A percentile compares a stretch with the other conserved stretches of the same genome.
These are phyloP conservation scores for Russula sp. DNA, from an alignment of 768 basidiomycete genomes.

Conservation along the genomic window DNA sequence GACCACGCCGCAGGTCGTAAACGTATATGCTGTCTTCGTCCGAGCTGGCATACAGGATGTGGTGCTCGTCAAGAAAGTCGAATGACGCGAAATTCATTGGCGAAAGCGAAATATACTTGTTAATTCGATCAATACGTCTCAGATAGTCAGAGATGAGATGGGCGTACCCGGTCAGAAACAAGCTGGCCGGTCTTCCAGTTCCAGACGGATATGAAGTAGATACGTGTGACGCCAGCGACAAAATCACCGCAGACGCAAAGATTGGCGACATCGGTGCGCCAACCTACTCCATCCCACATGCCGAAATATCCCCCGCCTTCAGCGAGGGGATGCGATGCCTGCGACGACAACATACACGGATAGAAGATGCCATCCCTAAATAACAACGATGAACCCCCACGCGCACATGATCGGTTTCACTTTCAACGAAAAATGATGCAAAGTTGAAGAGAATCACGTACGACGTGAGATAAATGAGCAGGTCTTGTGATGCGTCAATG, in stretches of 20 bases:
- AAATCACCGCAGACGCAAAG: slow-evolving; percentile 12
- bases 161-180: slow-evolving; percentile 14
- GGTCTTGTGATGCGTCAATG: slow-evolving; percentile 21
- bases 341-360: slow-evolving; percentile 8
- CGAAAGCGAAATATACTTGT: background rate
- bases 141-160: too few relatives aligned
- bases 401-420: background rate
- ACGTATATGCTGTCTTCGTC: slow-evolving; percentile 14
- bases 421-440: background rate
- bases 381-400: background rate
- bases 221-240: slow-evolving; percentile 9
- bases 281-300: background rate
- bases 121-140: background rate
- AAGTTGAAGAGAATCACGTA: background rate
- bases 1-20: slow-evolving; percentile 16
- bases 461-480: slow-evolving; percentile 18
- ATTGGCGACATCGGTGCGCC: background rate
- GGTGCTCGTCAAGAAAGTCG: slow-evolving; percentile 23
- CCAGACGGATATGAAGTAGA: slow-evolving; percentile 19
- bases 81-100: slow-evolving; percentile 15
- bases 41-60: slow-evolving; percentile 15
- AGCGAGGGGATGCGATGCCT: slow-evolving; percentile 3
- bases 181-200: slow-evolving; percentile 23
- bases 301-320: slow-evolving; percentile 4
- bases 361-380: slow-evolving; percentile 9